These are phyloP conservation scores for Metschnikowia drakensbergensis DNA, from an alignment of 805 yeast genomes.

Conservation along the genomic window DNA sequence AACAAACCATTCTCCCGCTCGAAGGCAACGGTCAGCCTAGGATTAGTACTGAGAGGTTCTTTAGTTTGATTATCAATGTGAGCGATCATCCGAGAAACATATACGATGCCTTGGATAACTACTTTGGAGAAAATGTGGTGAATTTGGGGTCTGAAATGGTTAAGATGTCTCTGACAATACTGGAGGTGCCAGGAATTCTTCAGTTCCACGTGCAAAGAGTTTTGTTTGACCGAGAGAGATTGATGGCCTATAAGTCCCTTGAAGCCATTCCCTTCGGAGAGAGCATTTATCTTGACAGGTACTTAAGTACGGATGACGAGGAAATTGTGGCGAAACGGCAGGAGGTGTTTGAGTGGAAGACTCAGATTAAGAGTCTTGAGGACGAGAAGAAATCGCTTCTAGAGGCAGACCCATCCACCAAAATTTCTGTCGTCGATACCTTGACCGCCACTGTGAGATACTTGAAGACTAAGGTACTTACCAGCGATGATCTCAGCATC, in stretches of 20 bases:
- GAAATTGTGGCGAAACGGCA: slow-evolving; percentile 49
- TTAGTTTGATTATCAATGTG: slow-evolving; percentile 78
- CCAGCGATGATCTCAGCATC: slow-evolving; percentile 32
- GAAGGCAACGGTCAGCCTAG: slow-evolving; percentile 30
- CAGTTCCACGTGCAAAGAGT: slow-evolving; percentile 95
- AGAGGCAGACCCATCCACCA: slow-evolving; percentile 36
- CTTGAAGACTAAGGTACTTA: slow-evolving; percentile 41
- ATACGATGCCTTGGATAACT: slow-evolving; percentile 85
- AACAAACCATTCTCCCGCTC: slow-evolving; percentile 64
- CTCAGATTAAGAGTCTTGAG: slow-evolving; percentile 44
- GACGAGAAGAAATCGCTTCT: slow-evolving; percentile 41
- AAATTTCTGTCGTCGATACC: slow-evolving; percentile 35
- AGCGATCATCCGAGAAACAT: slow-evolving; percentile 85
- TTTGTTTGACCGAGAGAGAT: slow-evolving; percentile 70
- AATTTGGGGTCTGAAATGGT: slow-evolving; percentile 69
- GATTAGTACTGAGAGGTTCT: slow-evolving; percentile 61
- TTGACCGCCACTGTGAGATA: slow-evolving; percentile 56
- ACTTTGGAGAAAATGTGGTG: slow-evolving; percentile 71
- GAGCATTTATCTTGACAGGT: slow-evolving; percentile 80
- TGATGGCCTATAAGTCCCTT: slow-evolving; percentile 75
- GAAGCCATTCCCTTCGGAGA: slow-evolving; percentile 81
- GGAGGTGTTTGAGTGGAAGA: slow-evolving; percentile 62
- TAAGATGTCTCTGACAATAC: slow-evolving; percentile 67
- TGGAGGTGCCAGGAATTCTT: slow-evolving; percentile 70
- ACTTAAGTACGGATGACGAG: slow-evolving; percentile 64